A percentile compares a stretch with the other conserved stretches of the same genome.
Evolutionary conservation across 805 yeast genomes (phyloP).

Genomic region (Kazachstania taianensis): DNA sequence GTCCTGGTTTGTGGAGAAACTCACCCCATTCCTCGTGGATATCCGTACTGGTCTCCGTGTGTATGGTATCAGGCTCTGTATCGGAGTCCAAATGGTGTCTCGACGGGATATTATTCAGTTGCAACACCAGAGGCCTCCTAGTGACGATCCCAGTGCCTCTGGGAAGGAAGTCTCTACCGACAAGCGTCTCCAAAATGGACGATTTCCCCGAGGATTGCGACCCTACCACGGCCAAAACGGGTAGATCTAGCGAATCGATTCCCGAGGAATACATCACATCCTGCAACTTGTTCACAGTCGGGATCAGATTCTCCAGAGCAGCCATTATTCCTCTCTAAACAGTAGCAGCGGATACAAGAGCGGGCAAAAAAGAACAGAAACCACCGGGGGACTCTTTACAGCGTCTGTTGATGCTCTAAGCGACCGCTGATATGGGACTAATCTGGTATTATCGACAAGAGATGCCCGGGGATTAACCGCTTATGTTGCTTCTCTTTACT

Average conservation of each 20-base stretch:
- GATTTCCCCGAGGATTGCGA: conserved; percentile 96
- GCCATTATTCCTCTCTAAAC: conserved; percentile 16
- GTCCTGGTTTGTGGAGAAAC: conserved; percentile 83
- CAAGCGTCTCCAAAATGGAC: conserved; percentile 87
- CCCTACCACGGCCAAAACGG: conserved; percentile 91
- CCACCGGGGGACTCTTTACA: too few relatives aligned
- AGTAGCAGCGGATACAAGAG: too few relatives aligned
- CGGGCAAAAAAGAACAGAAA: too few relatives aligned
- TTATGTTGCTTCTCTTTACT: too few relatives aligned
- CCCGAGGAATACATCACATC: conserved; percentile 98
- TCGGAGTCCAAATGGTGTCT: conserved; percentile 3
- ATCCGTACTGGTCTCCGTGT: not conserved
- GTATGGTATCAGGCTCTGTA: conserved; percentile 3
- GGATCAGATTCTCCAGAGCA: conserved; percentile 42
- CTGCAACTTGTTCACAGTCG: conserved; percentile 80
- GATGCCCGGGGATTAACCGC: too few relatives aligned
- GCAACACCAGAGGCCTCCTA: conserved; percentile 84
- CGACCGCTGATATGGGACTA: too few relatives aligned
- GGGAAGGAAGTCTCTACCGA: conserved; percentile 92
- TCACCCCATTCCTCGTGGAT: conserved; percentile 85
- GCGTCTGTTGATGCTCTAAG: too few relatives aligned
- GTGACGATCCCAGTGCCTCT: conserved; percentile 97
- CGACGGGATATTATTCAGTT: conserved; percentile 51
- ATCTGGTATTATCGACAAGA: too few relatives aligned
- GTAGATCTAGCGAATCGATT: conserved; percentile 80